A percentile compares a stretch with the other conserved stretches of the same genome.
These are phyloP conservation scores for Purpureocillium takamizusanense DNA, from an alignment of 2,329 filamentous ascomycete genomes.

Conservation along the genomic window DNA sequence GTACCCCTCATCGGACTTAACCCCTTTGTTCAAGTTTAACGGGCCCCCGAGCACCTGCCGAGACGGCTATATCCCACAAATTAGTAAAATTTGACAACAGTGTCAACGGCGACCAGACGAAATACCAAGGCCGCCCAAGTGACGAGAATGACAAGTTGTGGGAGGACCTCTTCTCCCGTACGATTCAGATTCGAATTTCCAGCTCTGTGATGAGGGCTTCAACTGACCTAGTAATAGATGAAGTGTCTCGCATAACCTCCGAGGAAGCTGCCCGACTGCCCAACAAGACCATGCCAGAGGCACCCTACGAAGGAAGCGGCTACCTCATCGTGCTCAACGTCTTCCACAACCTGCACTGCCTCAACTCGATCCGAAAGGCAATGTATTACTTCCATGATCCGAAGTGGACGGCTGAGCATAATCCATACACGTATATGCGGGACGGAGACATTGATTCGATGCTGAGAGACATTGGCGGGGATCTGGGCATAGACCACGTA, in stretches of 20 bases:
- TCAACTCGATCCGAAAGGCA: constrained; percentile 1
- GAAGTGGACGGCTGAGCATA: background rate
- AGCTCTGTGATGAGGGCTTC: too few species aligned
- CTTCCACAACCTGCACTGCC: constrained; percentile 3
- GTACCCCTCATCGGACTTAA: too few species aligned
- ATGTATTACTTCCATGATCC: background rate
- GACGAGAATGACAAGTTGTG: too few species aligned
- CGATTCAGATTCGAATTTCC: too few species aligned
- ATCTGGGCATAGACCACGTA: background rate
- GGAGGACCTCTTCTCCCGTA: too few species aligned
- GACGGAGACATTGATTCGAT: background rate
- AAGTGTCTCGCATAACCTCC: background rate
- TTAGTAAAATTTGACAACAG: too few species aligned
- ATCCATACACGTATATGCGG: background rate
- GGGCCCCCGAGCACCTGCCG: too few species aligned
- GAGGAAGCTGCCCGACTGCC: background rate
- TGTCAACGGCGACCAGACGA: too few species aligned
- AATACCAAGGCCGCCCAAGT: too few species aligned
- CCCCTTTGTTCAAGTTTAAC: too few species aligned
- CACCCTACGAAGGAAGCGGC: background rate
- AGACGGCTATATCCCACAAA: too few species aligned
- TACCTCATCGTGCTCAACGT: constrained; percentile 1
- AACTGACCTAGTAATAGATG: background rate
- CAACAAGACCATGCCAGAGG: background rate
- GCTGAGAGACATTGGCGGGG: background rate